These are phyloP conservation scores for Tricholoma saponaceum DNA, from an alignment of 768 basidiomycete species.

Conservation along the genomic window DNA sequence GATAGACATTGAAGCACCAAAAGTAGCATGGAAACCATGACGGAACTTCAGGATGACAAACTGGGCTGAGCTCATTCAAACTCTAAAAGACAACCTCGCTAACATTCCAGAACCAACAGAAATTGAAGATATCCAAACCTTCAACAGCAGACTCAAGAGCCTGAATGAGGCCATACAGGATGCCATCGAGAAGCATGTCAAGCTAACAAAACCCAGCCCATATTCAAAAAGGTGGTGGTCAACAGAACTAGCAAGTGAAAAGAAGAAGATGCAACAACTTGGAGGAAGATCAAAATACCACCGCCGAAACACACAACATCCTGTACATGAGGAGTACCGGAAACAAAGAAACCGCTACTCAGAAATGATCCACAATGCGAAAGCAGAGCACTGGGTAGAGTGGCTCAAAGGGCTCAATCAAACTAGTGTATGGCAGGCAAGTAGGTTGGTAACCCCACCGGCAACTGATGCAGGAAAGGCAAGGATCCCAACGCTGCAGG, in stretches of 20 bases:
- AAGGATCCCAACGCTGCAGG: no score
- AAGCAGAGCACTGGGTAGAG: no score
- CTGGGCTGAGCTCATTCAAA: neutral
- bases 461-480: no score
- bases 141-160: neutral
- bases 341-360: no score
- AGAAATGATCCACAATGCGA: no score
- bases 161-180: neutral
- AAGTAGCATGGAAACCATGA: neutral
- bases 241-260: conserved; percentile 3
- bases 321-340: no score
- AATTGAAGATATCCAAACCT: neutral
- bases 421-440: no score
- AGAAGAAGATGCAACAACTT: neutral
- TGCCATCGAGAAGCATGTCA: neutral
- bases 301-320: neutral
- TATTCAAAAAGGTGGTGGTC: conserved; percentile 17
- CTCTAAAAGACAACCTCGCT: neutral
- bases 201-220: conserved; percentile 5
- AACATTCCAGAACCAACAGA: neutral
- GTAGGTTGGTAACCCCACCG: neutral
- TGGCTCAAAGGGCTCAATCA: no score
- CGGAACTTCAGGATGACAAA: neutral
- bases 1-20: neutral
- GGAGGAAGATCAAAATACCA: neutral